Evolutionary conservation across 768 basidiomycete genomes (phyloP).

Genomic region (Lactarius akahatsu): DNA sequence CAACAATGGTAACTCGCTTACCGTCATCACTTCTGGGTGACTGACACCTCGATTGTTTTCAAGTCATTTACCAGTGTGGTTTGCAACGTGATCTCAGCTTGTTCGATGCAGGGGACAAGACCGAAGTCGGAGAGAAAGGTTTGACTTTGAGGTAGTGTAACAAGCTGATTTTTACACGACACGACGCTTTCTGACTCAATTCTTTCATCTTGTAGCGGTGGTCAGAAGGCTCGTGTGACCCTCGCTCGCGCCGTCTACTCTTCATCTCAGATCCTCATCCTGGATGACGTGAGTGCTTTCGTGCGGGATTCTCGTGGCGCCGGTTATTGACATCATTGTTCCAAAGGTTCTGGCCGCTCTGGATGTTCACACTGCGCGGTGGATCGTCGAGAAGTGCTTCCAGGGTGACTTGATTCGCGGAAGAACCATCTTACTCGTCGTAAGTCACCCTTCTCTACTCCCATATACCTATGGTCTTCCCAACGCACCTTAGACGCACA

Average conservation of each 20-base stretch:
- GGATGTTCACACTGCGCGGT: constrained; percentile 53
- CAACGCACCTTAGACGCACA: constrained; percentile 43
- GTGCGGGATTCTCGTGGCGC: background rate
- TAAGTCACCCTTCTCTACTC: constrained; percentile 32
- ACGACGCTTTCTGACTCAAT: background rate
- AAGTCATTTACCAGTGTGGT: constrained; percentile 30
- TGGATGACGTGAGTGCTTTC: constrained; percentile 59
- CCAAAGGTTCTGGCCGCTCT: constrained; percentile 46
- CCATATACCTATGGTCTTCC: background rate
- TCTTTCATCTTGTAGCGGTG: constrained; percentile 39
- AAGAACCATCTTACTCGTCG: constrained; percentile 55
- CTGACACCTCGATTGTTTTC: background rate
- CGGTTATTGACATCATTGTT: background rate
- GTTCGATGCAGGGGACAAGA: constrained; percentile 50
- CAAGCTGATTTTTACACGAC: background rate
- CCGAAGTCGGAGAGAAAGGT: constrained; percentile 63
- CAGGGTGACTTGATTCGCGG: constrained; percentile 46
- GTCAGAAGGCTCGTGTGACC: constrained; percentile 59
- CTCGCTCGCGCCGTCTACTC: constrained; percentile 61
- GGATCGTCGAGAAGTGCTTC: constrained; percentile 52
- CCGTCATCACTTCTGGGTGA: background rate
- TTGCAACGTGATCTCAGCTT: constrained; percentile 44
- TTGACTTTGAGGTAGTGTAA: constrained; percentile 45
- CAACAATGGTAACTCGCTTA: constrained; percentile 36
- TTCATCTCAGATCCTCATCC: constrained; percentile 57